These are phyloP conservation scores for Waltergamsia citrina DNA, from an alignment of 2,329 filamentous ascomycete species.

Conservation along the genomic window DNA sequence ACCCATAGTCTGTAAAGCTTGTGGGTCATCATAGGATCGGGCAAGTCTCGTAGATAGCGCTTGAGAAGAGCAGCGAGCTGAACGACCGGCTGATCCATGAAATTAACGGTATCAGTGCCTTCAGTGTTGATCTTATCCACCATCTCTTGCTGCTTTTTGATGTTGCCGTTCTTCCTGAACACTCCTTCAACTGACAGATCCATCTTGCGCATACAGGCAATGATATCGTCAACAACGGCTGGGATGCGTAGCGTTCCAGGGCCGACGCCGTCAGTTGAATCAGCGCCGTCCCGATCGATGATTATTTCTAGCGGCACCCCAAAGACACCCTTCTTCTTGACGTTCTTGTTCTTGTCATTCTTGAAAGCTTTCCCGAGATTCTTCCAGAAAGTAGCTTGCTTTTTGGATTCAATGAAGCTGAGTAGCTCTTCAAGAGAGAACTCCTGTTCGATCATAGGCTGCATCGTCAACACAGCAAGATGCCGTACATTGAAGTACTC, in stretches of 20 bases:
- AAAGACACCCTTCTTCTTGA: constrained; percentile 91
- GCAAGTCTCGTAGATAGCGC: constrained; percentile 88
- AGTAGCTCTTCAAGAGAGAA: constrained; percentile 93
- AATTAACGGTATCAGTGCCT: constrained; percentile 75
- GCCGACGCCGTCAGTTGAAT: constrained; percentile 95
- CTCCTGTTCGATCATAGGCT: constrained; percentile 78
- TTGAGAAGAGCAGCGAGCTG: constrained; percentile 91
- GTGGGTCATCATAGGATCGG: constrained; percentile 88
- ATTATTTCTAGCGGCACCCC: constrained; percentile 81
- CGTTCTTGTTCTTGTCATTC: constrained; percentile 65
- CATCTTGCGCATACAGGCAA: constrained; percentile 95
- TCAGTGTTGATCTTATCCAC: constrained; percentile 79
- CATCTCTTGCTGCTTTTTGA: constrained; percentile 82
- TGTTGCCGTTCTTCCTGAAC: constrained; percentile 98
- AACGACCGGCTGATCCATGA: constrained; percentile 82
- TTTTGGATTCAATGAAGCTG: constrained; percentile 84
- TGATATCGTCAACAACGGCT: constrained; percentile 87
- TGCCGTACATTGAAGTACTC: constrained; percentile 98
- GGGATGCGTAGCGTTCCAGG: constrained; percentile 85
- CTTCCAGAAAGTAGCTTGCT: constrained; percentile 89
- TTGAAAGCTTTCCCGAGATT: constrained; percentile 97
- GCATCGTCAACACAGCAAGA: constrained; percentile 89
- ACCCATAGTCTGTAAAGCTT: constrained; percentile 91
- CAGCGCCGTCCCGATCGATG: constrained; percentile 86
- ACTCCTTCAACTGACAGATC: constrained; percentile 98